Evolutionary conservation across 192 early-diverging fungal genomes (phyloP).

Genomic region (Fimicolochytrium jonesii): DNA sequence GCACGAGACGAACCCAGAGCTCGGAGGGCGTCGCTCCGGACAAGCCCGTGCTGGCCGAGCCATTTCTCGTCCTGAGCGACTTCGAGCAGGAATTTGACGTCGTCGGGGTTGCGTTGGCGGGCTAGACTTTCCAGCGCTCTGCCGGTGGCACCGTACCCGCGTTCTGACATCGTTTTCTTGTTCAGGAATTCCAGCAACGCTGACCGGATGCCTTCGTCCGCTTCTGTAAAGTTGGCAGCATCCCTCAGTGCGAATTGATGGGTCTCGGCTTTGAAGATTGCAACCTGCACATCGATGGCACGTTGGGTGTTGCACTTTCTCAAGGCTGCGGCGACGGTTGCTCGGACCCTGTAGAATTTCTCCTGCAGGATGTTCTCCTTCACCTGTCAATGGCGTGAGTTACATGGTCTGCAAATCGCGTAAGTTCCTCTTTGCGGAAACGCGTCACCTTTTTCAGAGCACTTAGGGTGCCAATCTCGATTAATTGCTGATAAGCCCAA

Average conservation of each 20-base stretch:
- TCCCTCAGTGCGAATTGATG: no score
- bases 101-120: conserved; percentile 41
- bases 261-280: conserved; percentile 36
- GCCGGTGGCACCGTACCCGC: conserved; percentile 17
- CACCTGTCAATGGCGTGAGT: not conserved
- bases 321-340: conserved; percentile 34
- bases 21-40: conserved; percentile 34
- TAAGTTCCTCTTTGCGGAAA: no score
- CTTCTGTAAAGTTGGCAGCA: no score
- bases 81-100: conserved; percentile 32
- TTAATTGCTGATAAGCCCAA: conserved; percentile 40
- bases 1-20: conserved; percentile 40
- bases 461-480: conserved; percentile 35
- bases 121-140: conserved; percentile 34
- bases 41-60: conserved; percentile 35
- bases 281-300: conserved; percentile 34
- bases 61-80: conserved; percentile 31
- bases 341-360: conserved; percentile 35
- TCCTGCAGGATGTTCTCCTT: conserved; percentile 25
- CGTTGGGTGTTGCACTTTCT: conserved; percentile 23
- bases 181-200: conserved; percentile 29
- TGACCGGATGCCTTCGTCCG: conserved; percentile 32
- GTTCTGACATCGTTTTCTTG: conserved; percentile 1
- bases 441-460: conserved; percentile 34
- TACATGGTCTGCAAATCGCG: no score